A percentile compares a stretch with the other conserved stretches of the same genome.
Evolutionary conservation across 2,329 filamentous ascomycete genomes (phyloP).

Genomic region (Penicillium sumatraense): DNA sequence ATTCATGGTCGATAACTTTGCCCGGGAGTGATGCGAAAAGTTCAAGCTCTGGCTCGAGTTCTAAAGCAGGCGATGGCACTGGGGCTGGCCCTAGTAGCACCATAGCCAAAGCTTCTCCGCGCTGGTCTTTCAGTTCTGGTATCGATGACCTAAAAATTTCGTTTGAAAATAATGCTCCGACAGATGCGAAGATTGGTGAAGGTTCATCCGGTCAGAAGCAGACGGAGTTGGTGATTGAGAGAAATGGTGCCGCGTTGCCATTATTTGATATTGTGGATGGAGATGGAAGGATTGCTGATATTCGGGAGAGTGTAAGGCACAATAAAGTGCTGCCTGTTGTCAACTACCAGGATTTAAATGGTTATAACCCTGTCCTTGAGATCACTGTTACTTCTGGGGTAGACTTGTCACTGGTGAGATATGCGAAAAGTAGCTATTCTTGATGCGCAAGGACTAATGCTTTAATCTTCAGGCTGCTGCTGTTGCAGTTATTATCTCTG

Average conservation of each 20-base stretch:
- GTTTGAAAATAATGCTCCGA: not conserved
- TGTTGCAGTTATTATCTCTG: not conserved
- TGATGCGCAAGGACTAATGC: not conserved
- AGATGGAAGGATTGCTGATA: conserved; percentile 24
- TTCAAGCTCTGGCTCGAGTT: too few species aligned
- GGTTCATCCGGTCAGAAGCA: too few species aligned
- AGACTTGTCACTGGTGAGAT: not conserved
- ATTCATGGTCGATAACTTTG: not conserved
- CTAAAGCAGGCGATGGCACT: too few species aligned
- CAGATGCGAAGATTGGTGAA: not conserved
- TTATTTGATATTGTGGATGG: conserved; percentile 27
- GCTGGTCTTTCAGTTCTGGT: not conserved
- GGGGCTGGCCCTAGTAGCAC: too few species aligned
- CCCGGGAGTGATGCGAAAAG: not conserved
- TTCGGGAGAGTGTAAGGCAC: conserved; percentile 24
- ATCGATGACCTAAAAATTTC: not conserved
- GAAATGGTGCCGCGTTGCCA: conserved; percentile 20
- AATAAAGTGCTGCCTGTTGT: conserved; percentile 21
- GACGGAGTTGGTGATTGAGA: conserved; percentile 6
- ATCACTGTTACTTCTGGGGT: not conserved
- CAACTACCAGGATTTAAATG: not conserved
- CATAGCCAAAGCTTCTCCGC: not conserved
- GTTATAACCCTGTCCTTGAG: not conserved
- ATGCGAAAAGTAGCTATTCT: not conserved
- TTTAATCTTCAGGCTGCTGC: not conserved